phyloP scores from a whole-genome alignment of 2,329 filamentous ascomycete species.

The Neocucurbitaria cava region DNA sequence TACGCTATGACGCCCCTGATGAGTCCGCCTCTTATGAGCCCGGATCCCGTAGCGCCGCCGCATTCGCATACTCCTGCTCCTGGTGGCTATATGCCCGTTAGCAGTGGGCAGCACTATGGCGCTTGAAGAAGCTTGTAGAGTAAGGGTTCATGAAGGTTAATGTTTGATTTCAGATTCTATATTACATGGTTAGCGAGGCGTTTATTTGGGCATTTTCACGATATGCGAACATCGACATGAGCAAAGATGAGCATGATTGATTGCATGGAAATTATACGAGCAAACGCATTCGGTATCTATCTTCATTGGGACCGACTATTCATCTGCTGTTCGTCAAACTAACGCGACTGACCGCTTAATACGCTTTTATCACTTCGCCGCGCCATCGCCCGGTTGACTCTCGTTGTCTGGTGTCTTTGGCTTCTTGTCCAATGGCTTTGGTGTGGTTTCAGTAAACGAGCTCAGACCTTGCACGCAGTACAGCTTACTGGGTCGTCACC shows the following conservation, averaged over 20 bases:
- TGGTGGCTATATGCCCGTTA: slow-evolving; percentile 29
- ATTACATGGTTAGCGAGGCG: neutral
- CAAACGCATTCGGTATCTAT: neutral
- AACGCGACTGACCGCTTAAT: neutral
- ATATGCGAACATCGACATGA: neutral
- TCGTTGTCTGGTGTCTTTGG: neutral
- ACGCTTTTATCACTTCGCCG: neutral
- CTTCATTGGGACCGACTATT: neutral
- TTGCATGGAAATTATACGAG: neutral
- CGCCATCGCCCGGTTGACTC: neutral
- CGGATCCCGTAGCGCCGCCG: slow-evolving; percentile 8
- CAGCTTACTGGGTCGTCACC: neutral
- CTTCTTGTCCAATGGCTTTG: neutral
- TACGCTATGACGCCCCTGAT: slow-evolving; percentile 27
- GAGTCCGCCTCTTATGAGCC: slow-evolving; percentile 25
- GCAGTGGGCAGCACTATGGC: slow-evolving; percentile 20
- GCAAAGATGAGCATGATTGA: neutral
- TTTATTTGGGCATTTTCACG: neutral
- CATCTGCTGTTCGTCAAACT: neutral
- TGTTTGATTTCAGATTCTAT: neutral
- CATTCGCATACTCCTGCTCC: slow-evolving; percentile 3
- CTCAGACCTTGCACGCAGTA: neutral
- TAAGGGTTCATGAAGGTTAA: neutral
- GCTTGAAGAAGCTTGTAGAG: slow-evolving; percentile 7
- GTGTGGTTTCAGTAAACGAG: neutral